Evolutionary conservation across 176 grass and related monocot species (phyloP).

Genomic region (Pontederia crassipes): DNA sequence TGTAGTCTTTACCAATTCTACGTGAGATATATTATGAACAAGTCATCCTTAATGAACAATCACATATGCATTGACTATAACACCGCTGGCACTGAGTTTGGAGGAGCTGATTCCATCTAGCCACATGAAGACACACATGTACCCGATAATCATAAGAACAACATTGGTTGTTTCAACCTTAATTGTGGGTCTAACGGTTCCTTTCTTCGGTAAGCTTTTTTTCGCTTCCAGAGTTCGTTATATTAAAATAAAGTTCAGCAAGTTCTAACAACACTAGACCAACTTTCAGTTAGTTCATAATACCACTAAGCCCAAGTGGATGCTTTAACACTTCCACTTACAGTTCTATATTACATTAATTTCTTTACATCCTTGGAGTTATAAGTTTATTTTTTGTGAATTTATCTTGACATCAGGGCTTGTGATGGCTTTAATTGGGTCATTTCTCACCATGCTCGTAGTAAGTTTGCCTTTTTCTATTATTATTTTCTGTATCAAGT

Average conservation of each 20-base stretch:
- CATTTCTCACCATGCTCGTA: constrained; percentile 90
- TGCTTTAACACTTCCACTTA: too few relatives aligned
- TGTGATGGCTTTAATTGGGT: constrained; percentile 92
- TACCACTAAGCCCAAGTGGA: too few relatives aligned
- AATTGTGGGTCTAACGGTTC: constrained; percentile 57
- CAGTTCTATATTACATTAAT: too few relatives aligned
- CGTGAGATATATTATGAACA: too few relatives aligned
- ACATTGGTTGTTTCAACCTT: constrained; percentile 60
- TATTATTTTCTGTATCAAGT: not conserved
- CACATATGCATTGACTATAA: constrained; percentile 82
- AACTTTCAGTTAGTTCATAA: too few relatives aligned
- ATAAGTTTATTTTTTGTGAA: not conserved
- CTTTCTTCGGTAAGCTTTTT: constrained; percentile 69
- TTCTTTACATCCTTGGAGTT: too few relatives aligned
- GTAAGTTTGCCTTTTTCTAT: constrained; percentile 30
- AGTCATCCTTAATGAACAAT: constrained; percentile 39
- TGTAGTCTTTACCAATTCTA: too few relatives aligned
- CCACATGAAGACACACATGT: constrained; percentile 46
- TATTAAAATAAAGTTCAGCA: not conserved
- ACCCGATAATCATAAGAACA: constrained; percentile 75
- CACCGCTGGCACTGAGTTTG: constrained; percentile 74
- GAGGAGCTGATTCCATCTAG: constrained; percentile 70
- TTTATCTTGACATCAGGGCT: constrained; percentile 34
- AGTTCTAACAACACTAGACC: not conserved
- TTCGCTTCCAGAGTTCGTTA: not conserved